phyloP scores from a whole-genome alignment of 805 yeast species.

The Saturnispora gosingensis region DNA sequence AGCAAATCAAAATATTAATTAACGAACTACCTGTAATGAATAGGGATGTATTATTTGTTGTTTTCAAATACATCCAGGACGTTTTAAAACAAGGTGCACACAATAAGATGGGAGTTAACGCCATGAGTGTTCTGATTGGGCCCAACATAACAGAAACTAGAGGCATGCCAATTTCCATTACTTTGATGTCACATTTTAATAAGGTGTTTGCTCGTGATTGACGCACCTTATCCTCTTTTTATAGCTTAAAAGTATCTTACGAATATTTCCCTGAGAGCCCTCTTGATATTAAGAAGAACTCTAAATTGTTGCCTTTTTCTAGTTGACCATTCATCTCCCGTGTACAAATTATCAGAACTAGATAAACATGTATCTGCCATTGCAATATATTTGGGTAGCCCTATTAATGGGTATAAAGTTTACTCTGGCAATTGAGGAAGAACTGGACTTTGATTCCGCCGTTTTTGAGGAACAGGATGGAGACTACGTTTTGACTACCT shows the following conservation, averaged over 20 bases:
- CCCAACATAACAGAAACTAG: conserved; percentile 29
- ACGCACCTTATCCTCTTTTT: background rate
- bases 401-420: background rate
- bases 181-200: conserved; percentile 21
- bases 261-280: background rate
- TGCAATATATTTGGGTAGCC: background rate
- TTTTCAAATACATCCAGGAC: conserved; percentile 59
- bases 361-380: background rate
- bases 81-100: conserved; percentile 50
- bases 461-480: background rate
- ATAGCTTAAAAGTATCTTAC: background rate
- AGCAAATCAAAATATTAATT: conserved; percentile 24
- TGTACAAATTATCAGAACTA: background rate
- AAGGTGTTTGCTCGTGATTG: conserved; percentile 17
- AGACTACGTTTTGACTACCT: background rate
- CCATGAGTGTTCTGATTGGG: conserved; percentile 35
- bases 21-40: conserved; percentile 44
- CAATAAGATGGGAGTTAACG: conserved; percentile 80
- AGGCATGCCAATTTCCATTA: conserved; percentile 26
- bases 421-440: background rate
- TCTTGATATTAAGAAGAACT: background rate
- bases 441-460: background rate
- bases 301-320: background rate
- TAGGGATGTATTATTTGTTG: conserved; percentile 48
- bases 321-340: background rate